A percentile compares a stretch with the other conserved stretches of the same genome.
These are phyloP conservation scores for Nissolia schottii DNA, from an alignment of 306 rosid genomes.

Conservation along the genomic window DNA sequence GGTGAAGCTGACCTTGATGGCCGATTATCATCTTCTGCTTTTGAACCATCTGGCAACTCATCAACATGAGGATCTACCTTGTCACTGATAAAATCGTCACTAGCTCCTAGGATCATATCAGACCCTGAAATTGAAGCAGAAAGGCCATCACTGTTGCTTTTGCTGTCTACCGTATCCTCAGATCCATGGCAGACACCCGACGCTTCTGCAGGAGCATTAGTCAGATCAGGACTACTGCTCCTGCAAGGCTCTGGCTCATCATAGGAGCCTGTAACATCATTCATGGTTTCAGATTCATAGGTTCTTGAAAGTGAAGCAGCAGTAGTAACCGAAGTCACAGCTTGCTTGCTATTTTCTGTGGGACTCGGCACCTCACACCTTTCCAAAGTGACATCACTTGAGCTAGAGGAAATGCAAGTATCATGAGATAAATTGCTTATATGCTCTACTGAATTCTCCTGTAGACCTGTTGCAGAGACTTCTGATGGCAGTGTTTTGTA, in stretches of 20 bases:
- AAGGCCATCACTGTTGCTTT: slow-evolving; percentile 22
- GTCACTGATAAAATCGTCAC: slow-evolving; percentile 11
- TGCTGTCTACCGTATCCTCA: slow-evolving; percentile 24
- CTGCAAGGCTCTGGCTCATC: slow-evolving; percentile 27
- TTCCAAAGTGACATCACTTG: slow-evolving; percentile 20
- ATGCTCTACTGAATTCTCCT: background rate
- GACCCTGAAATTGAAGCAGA: slow-evolving; percentile 24
- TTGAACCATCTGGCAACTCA: slow-evolving; percentile 31
- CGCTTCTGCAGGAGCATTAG: slow-evolving; percentile 21
- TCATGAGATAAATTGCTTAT: slow-evolving; percentile 14
- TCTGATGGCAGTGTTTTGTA: slow-evolving; percentile 20
- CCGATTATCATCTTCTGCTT: slow-evolving; percentile 25
- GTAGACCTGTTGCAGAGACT: slow-evolving; percentile 14
- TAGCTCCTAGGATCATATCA: slow-evolving; percentile 7
- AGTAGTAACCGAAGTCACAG: slow-evolving; percentile 19
- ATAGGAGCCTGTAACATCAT: slow-evolving; percentile 21
- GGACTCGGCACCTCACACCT: slow-evolving; percentile 28
- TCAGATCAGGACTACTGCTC: background rate
- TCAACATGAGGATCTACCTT: slow-evolving; percentile 17
- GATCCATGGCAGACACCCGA: slow-evolving; percentile 10
- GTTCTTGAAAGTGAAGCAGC: slow-evolving; percentile 28
- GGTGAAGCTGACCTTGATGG: slow-evolving; percentile 26
- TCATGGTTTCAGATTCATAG: slow-evolving; percentile 23
- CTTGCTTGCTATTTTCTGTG: slow-evolving; percentile 11
- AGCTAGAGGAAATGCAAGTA: slow-evolving; percentile 19